Percentiles rank a stretch among this genome's conserved stretches.
These are phyloP conservation scores for Epichloe sp. DNA, from an alignment of 2,329 filamentous ascomycete species.

Conservation along the genomic window DNA sequence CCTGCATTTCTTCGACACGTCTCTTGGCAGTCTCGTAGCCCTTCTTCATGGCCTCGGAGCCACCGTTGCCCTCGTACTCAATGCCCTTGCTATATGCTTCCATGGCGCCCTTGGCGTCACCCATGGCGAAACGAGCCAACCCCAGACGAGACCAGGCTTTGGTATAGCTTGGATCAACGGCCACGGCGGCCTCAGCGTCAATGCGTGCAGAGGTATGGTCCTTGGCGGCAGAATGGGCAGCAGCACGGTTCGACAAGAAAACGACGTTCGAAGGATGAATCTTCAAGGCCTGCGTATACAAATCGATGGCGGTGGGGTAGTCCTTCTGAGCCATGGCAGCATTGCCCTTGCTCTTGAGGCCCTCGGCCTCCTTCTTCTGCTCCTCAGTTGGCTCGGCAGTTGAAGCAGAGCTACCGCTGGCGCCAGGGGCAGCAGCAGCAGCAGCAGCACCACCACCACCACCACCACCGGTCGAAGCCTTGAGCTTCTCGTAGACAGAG, in stretches of 20 bases:
- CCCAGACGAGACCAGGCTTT: constrained; percentile 95
- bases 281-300: constrained; percentile 77
- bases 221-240: constrained; percentile 73
- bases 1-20: constrained; percentile 67
- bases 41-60: constrained; percentile 94
- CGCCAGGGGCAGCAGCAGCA: constrained; percentile 19
- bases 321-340: constrained; percentile 91
- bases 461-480: constrained; percentile 35
- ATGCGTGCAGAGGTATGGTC: constrained; percentile 74
- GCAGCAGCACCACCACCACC: constrained; percentile 20
- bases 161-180: constrained; percentile 82
- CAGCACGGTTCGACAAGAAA: constrained; percentile 94
- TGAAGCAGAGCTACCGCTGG: constrained; percentile 14
- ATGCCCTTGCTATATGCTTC: constrained; percentile 91
- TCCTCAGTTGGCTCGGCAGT: constrained; percentile 31
- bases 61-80: constrained; percentile 83
- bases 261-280: constrained; percentile 80
- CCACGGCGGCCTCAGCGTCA: constrained; percentile 84
- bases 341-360: constrained; percentile 82
- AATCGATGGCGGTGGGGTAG: constrained; percentile 66
- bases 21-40: constrained; percentile 88
- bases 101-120: constrained; percentile 82
- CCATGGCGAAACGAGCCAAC: constrained; percentile 80
- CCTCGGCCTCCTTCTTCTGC: constrained; percentile 70
- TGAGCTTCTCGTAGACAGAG: constrained; percentile 90